Evolutionary conservation across 1,139 yeast genomes (phyloP).

Genomic region (Kurtzmaniella natalensis): DNA sequence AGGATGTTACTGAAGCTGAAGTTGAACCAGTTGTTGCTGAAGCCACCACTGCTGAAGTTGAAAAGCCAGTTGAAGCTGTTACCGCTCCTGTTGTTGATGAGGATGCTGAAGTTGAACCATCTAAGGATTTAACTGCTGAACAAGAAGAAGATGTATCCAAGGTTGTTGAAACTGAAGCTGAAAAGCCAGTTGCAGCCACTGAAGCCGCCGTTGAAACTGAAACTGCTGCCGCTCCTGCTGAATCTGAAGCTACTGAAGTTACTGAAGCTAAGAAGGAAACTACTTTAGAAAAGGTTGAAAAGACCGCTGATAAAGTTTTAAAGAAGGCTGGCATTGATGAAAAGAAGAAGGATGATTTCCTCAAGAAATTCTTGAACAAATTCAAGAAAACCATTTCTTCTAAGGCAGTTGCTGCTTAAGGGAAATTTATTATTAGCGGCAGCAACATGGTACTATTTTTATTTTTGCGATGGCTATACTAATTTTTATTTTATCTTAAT

Average conservation of each 20-base stretch:
- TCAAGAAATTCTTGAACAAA: slow-evolving; percentile 46
- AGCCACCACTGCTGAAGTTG: slow-evolving; percentile 11
- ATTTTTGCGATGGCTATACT: too few species aligned
- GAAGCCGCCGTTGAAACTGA: slow-evolving; percentile 18
- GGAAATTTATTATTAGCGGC: slow-evolving; percentile 11
- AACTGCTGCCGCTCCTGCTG: slow-evolving; percentile 17
- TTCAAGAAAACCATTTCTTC: slow-evolving; percentile 40
- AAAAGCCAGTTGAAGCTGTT: slow-evolving; percentile 9
- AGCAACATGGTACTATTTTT: too few species aligned
- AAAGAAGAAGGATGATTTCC: slow-evolving; percentile 43
- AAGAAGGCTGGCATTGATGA: background rate
- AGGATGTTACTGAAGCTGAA: slow-evolving; percentile 15
- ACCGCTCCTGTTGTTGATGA: slow-evolving; percentile 19
- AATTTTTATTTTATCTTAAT: too few species aligned
- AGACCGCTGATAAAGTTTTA: background rate
- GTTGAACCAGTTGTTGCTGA: slow-evolving; percentile 17
- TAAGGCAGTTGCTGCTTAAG: slow-evolving; percentile 21
- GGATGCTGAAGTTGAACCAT: slow-evolving; percentile 20
- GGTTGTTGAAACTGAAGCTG: slow-evolving; percentile 9
- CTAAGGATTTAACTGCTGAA: slow-evolving; percentile 14
- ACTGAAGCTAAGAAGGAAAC: slow-evolving; percentile 28
- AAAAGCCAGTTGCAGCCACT: slow-evolving; percentile 13
- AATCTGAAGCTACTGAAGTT: slow-evolving; percentile 25
- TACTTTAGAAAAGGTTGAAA: slow-evolving; percentile 1
- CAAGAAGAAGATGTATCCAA: slow-evolving; percentile 10